These are phyloP conservation scores for Grigorovia transvaalensis DNA, from an alignment of 805 yeast genomes.

Conservation along the genomic window DNA sequence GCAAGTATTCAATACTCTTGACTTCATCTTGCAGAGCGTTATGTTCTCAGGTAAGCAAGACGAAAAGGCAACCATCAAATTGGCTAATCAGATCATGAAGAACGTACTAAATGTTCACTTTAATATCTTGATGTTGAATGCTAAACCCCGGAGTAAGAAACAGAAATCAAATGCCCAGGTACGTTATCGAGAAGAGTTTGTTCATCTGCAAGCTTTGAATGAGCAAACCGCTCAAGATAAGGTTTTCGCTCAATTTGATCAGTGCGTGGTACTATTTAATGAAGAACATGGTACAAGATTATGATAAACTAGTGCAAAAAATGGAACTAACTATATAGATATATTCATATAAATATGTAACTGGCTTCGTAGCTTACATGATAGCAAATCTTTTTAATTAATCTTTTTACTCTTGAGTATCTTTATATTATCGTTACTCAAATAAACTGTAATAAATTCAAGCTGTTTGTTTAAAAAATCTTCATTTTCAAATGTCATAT, in stretches of 20 bases:
- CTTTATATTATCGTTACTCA: neutral
- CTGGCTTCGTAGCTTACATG: neutral
- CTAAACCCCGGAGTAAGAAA: neutral
- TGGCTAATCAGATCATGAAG: conserved; percentile 16
- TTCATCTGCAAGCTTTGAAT: conserved; percentile 7
- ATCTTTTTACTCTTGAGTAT: neutral
- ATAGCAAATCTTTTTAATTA: neutral
- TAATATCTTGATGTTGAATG: conserved; percentile 10
- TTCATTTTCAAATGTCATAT: conserved; percentile 1
- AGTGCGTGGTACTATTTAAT: conserved; percentile 16
- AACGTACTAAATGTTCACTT: conserved; percentile 22
- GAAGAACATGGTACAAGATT: conserved; percentile 19
- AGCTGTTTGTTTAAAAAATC: neutral
- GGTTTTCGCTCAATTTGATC: conserved; percentile 15
- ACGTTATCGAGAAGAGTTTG: conserved; percentile 8
- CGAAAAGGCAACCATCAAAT: neutral
- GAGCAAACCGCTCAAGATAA: neutral
- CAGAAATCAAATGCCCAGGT: neutral
- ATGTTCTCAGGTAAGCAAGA: conserved; percentile 6
- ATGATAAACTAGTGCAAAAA: conserved; percentile 3
- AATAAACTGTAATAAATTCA: neutral
- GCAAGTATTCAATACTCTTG: conserved; percentile 10
- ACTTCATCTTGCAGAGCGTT: conserved; percentile 19
- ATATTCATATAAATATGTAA: too few relatives aligned
- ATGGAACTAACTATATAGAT: too few relatives aligned